These are phyloP conservation scores for Apodospora peruviana DNA, from an alignment of 495 filamentous ascomycete species.

Conservation along the genomic window DNA sequence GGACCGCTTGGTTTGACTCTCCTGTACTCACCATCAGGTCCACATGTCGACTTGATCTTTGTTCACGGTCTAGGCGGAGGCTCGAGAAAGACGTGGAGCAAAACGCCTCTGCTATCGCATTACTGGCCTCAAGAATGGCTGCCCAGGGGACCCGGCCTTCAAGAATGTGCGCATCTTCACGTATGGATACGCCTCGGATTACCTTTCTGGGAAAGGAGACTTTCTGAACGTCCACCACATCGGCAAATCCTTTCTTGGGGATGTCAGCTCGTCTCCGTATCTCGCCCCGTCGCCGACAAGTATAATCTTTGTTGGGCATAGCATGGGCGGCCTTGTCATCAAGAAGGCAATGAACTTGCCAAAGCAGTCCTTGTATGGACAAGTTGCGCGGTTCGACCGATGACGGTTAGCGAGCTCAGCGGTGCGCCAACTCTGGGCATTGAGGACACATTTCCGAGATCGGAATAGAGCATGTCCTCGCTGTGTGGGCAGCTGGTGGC, in stretches of 20 bases:
- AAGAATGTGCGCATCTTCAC: conserved; percentile 16
- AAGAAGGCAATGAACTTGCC: conserved; percentile 19
- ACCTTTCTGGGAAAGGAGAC: conserved; percentile 4
- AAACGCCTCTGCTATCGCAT: conserved; percentile 2
- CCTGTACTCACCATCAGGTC: conserved; percentile 8
- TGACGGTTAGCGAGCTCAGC: conserved; percentile 8
- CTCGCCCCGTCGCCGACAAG: conserved; percentile 10
- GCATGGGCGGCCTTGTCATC: conserved; percentile 27
- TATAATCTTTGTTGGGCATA: conserved; percentile 23
- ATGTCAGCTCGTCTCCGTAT: conserved; percentile 13
- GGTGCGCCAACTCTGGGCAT: conserved; percentile 10
- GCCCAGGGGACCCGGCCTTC: conserved; percentile 22
- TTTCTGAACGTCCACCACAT: conserved; percentile 22
- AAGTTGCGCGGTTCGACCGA: conserved; percentile 5
- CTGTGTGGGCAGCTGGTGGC: conserved; percentile 13
- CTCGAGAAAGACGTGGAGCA: conserved; percentile 18
- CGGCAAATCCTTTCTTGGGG: conserved; percentile 16
- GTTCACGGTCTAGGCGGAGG: conserved; percentile 21
- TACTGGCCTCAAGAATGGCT: conserved; percentile 29
- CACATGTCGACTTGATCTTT: conserved; percentile 14
- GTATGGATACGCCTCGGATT: conserved; percentile 26
- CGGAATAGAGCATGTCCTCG: conserved; percentile 6
- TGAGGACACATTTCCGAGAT: conserved; percentile 5
- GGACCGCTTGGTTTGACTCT: conserved; percentile 10
- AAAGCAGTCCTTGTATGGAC: conserved; percentile 13